Evolutionary conservation across 768 basidiomycete genomes (phyloP).

Genomic region (Sarcodon aspratus): DNA sequence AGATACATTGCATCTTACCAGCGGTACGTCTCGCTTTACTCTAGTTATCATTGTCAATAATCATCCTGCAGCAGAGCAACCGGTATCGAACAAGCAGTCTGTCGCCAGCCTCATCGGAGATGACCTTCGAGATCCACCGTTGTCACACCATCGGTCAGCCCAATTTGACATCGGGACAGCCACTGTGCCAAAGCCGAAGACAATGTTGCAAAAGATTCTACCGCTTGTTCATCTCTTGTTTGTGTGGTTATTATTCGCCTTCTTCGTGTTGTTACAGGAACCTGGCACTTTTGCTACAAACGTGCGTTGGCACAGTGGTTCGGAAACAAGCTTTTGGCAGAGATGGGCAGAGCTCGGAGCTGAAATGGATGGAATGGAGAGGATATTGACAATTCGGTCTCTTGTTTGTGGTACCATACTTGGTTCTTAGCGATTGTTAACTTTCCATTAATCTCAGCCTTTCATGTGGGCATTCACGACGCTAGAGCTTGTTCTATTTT

Average conservation of each 20-base stretch:
- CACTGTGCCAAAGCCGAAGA: slow-evolving; percentile 17
- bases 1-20: slow-evolving; percentile 39
- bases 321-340: slow-evolving; percentile 27
- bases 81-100: not conserved
- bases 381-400: slow-evolving; percentile 37
- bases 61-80: slow-evolving; percentile 10
- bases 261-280: slow-evolving; percentile 58
- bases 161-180: not conserved
- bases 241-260: slow-evolving; percentile 54
- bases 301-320: slow-evolving; percentile 1
- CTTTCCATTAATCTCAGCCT: slow-evolving; percentile 29
- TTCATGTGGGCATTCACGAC: slow-evolving; percentile 81
- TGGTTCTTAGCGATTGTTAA: slow-evolving; percentile 1
- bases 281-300: slow-evolving; percentile 35
- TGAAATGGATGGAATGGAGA: slow-evolving; percentile 17
- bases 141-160: too few relatives aligned
- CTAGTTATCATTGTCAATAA: too few relatives aligned
- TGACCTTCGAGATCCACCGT: slow-evolving; percentile 12
- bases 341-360: slow-evolving; percentile 49
- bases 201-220: slow-evolving; percentile 45
- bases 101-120: slow-evolving; percentile 4
- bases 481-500: slow-evolving; percentile 59
- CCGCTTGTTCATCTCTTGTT: slow-evolving; percentile 56
- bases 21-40: slow-evolving; percentile 24
- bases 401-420: slow-evolving; percentile 32